A percentile compares a stretch with the other conserved stretches of the same genome.
These are phyloP conservation scores for Lactarius psammicola DNA, from an alignment of 768 basidiomycete genomes.

Conservation along the genomic window DNA sequence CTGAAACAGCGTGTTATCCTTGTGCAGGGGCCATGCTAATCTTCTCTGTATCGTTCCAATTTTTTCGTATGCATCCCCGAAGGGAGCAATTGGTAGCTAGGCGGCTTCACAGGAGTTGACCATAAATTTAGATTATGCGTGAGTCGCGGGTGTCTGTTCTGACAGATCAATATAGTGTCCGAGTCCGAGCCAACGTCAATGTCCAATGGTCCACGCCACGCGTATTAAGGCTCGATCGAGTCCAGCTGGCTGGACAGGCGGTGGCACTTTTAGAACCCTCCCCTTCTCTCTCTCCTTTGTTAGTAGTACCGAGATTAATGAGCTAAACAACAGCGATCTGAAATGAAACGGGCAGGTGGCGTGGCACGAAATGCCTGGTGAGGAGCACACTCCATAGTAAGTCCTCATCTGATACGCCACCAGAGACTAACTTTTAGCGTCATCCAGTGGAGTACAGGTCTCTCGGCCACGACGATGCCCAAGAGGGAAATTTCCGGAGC, in stretches of 20 bases:
- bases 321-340: background rate
- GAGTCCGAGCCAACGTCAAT: too few species aligned
- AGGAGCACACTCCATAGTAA: background rate
- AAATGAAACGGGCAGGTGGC: background rate
- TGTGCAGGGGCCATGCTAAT: slow-evolving; percentile 99
- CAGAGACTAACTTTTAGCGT: background rate
- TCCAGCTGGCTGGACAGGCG: background rate
- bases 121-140: background rate
- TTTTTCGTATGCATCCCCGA: slow-evolving; percentile 97
- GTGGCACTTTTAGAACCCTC: background rate
- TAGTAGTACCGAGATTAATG: background rate
- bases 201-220: background rate
- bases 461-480: background rate
- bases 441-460: background rate
- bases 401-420: background rate
- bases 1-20: slow-evolving; percentile 99
- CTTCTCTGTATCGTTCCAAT: slow-evolving; percentile 99
- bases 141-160: background rate
- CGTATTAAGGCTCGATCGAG: background rate
- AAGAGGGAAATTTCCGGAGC: background rate
- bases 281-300: too few species aligned
- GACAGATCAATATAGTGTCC: too few species aligned
- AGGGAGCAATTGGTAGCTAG: slow-evolving; percentile 44
- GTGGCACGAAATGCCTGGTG: background rate
- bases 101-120: background rate